Evolutionary conservation across 345 rosid species (phyloP), one percentile per base, ranked within the genome.

Genomic region (Orychophragmus violaceus): DNA sequence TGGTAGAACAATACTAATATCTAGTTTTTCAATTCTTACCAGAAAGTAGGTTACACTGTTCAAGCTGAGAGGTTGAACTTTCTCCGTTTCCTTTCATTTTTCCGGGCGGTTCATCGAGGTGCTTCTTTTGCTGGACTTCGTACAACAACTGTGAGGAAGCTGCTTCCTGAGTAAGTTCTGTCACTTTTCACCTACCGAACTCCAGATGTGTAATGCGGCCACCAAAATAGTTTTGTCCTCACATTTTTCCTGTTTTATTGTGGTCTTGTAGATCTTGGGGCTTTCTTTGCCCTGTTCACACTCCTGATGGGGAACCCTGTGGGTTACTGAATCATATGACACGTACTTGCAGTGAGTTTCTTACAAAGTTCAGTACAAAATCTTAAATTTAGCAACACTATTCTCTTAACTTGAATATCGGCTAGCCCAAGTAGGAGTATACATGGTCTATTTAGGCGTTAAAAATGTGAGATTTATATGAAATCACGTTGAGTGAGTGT

Each of bases 241-340:
- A 45, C n/a, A 63, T 35, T 36, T 63, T 51, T 57, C 45, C 58
- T 64, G 10, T 35, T 61, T 30, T 22, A 9, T 35, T 70, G 14
- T 53, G 41, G 24, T 59, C 63, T 59, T 67, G 70, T 83, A 90
- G 96, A 79, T 90, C 99, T 35, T 94, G 97, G 97, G 99, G 99
- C 57, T 94, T 90, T 74, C 97, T 94, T 74, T 90, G 99, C 76
- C 99, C 97, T 44, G 97, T 90, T 54, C 97, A 88, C 78, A 94
- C 99, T 46, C 99, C 99, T 69, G 97, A 94, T 85, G 99, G 99
- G 23, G 96, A 86, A 71, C 97, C 99, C 27, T 94, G 99, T 77
- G 99, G 97, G 28, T 80, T 94, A 80, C 79, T 93, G 70, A 93
- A 93, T 70, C 99, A 93, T 72, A 90, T 93, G 97, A 83, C 99